Evolutionary conservation across 208 protist genomes (phyloP), one percentile per base, ranked within the genome.

Genomic region (Leishmania amazonensis): DNA sequence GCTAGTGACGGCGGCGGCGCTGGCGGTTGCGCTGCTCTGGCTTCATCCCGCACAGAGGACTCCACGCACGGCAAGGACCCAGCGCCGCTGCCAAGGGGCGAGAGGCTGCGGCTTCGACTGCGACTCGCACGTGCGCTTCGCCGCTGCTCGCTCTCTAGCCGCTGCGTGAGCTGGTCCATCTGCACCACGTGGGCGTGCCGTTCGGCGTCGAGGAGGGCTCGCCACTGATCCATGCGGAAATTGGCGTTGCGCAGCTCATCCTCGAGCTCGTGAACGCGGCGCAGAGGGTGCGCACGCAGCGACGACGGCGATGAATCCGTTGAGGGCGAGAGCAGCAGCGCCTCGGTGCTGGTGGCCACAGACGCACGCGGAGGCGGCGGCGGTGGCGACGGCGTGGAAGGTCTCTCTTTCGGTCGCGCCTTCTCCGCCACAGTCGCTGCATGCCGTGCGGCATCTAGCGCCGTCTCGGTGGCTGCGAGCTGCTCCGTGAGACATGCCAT

Each of bases 211-310:
- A 90, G 78, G 28, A 90, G 42, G 6, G 68, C 65, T 21, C 70
- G 77, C 87, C 87, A 90, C 75, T 90, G 77, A 11, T 45, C 78
- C 35, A 85, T 73, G 51, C 81, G 85, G 64, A 88, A 86, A 31
- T 51, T 72, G 4, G 87, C 85, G 54, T 78, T 86, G 75, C 71
- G 77, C 13, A 89, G 79, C 31, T 83, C 85, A 15, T 40, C 80
- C 83, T 84, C 79, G 15, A 89, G 75, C 47, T 88, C 85, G 6
- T 38, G 42, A 51, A 88, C 75, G 35, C 77, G 80, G 38, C 17
- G 35, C 54, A 67, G 75, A 19, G 65, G 57, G 11, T 49, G 75
- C 19, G 57, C 11, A 21, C n/a, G 35, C 73, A 19, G 6, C 38
- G 57, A 28, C 31, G 57, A 24, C 38, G 57, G 54, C 51, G 75